These are phyloP conservation scores for Monosporozyma aerobia DNA, from an alignment of 805 yeast genomes.

Conservation along the genomic window DNA sequence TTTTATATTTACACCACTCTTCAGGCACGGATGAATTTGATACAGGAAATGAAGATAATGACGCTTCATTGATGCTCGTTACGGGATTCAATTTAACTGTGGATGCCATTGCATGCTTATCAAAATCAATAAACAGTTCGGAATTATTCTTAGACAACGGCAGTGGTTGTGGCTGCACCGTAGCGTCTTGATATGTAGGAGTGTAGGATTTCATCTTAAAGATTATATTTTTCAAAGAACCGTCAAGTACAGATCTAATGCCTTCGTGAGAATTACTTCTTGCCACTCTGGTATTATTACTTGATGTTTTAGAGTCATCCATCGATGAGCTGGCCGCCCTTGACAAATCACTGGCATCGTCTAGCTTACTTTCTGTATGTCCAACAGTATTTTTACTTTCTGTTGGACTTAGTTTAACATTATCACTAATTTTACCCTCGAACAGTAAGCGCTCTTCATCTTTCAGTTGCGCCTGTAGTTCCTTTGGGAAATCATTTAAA, in stretches of 20 bases:
- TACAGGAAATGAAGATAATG: constrained; percentile 3
- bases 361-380: background rate
- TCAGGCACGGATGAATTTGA: constrained; percentile 7
- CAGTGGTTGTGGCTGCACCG: constrained; percentile 7
- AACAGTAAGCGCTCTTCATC: constrained; percentile 10
- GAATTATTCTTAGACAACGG: constrained; percentile 14
- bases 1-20: constrained; percentile 18
- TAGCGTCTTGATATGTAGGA: constrained; percentile 14
- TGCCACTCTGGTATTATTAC: background rate
- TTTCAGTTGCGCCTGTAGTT: constrained; percentile 12
- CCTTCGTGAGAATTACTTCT: constrained; percentile 24
- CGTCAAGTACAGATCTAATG: constrained; percentile 22
- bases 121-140: constrained; percentile 11
- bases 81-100: background rate
- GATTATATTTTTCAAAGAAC: constrained; percentile 24
- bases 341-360: background rate
- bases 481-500: constrained; percentile 16
- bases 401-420: constrained; percentile 12
- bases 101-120: background rate
- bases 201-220: constrained; percentile 27
- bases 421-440: constrained; percentile 15
- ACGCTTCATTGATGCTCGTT: background rate
- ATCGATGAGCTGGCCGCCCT: background rate
- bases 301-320: background rate
- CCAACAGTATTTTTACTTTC: background rate